Evolutionary conservation across 1,284 basidiomycete species (phyloP).

Genomic region (Heterobasidion occidentale): DNA sequence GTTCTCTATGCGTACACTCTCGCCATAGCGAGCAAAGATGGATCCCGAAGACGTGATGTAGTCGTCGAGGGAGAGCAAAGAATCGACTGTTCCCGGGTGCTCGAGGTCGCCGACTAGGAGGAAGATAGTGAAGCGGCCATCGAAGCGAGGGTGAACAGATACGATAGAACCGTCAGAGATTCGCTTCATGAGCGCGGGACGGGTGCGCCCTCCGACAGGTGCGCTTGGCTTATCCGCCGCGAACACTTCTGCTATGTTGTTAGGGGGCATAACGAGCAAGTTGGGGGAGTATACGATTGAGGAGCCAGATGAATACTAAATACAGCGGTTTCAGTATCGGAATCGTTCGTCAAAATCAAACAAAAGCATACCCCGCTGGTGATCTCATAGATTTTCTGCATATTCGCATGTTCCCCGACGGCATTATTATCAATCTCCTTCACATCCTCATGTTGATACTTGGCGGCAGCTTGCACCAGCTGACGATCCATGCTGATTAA

Average conservation of each 20-base stretch:
- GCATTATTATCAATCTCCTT: no score
- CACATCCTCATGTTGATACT: background rate
- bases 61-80: slow-evolving; percentile 12
- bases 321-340: background rate
- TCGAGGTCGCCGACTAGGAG: slow-evolving; percentile 15
- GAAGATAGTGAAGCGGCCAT: slow-evolving; percentile 18
- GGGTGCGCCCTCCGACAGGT: slow-evolving; percentile 5
- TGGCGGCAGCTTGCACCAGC: slow-evolving; percentile 6
- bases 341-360: background rate
- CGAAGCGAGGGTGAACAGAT: slow-evolving; percentile 9
- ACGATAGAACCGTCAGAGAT: slow-evolving; percentile 7
- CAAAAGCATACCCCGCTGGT: slow-evolving; percentile 1
- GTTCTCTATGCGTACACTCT: background rate
- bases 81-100: slow-evolving; percentile 4
- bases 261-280: background rate
- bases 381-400: no score
- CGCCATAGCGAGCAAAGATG: slow-evolving; percentile 11
- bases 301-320: slow-evolving; percentile 7
- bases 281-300: slow-evolving; percentile 6
- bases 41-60: slow-evolving; percentile 11
- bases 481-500: slow-evolving; percentile 6
- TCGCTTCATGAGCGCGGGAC: slow-evolving; percentile 7
- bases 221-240: slow-evolving; percentile 5
- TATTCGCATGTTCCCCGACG: no score
- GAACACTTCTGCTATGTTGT: slow-evolving; percentile 1